phyloP scores from a whole-genome alignment of 1,139 yeast genomes.

The Pichia sp. region DNA sequence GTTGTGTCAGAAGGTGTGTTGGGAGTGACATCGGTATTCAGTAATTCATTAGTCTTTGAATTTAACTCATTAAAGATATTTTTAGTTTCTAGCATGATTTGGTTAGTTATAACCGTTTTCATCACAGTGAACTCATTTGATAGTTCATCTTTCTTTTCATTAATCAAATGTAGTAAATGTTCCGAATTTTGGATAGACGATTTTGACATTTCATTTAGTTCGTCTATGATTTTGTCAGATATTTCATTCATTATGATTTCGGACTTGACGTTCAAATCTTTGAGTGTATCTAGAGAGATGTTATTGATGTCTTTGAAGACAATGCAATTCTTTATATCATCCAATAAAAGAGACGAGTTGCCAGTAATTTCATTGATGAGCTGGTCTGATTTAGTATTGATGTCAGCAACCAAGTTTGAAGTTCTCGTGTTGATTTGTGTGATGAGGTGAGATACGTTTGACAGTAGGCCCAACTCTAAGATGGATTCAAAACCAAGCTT shows the following conservation, averaged over 20 bases:
- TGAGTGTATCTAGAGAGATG: constrained; percentile 16
- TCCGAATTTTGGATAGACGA: neutral
- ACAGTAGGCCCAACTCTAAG: constrained; percentile 31
- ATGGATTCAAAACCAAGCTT: constrained; percentile 80
- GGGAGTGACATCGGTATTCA: neutral
- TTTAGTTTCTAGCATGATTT: neutral
- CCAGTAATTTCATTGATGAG: constrained; percentile 34
- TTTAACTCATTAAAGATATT: neutral
- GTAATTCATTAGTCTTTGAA: neutral
- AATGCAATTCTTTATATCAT: constrained; percentile 18
- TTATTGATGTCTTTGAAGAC: constrained; percentile 34
- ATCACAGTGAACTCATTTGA: constrained; percentile 34
- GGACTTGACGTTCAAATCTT: constrained; percentile 17
- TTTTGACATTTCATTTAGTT: constrained; percentile 17
- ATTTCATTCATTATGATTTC: constrained; percentile 19
- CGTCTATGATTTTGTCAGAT: constrained; percentile 12
- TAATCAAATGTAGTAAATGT: constrained; percentile 11
- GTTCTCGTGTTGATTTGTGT: constrained; percentile 36
- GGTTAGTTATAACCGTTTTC: neutral
- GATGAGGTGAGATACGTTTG: constrained; percentile 19
- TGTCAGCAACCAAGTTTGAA: constrained; percentile 15
- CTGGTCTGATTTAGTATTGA: constrained; percentile 16
- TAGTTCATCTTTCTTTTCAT: constrained; percentile 33
- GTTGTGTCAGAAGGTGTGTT: too few species aligned
- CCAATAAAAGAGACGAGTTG: constrained; percentile 15